These are phyloP conservation scores for Colletotrichum aenigma DNA, from an alignment of 2,329 filamentous ascomycete genomes.

Conservation along the genomic window DNA sequence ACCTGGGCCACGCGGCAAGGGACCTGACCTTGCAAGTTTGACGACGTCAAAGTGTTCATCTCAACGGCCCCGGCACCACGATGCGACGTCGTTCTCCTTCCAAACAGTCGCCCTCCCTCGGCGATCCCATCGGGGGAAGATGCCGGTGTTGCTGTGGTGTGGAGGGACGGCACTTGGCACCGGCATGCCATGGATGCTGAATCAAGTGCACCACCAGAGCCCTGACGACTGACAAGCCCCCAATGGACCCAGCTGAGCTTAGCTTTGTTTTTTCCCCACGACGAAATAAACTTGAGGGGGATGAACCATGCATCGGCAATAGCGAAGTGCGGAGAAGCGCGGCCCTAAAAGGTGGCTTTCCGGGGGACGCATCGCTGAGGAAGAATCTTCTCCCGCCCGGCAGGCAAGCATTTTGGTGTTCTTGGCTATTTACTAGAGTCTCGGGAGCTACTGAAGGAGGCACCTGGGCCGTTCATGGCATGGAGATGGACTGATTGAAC, in stretches of 20 bases:
- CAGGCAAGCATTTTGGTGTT: neutral
- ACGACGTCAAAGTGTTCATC: neutral
- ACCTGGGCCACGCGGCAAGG: neutral
- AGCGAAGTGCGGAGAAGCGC: slow-evolving; percentile 16
- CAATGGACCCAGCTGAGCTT: neutral
- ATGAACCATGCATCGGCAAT: slow-evolving; percentile 10
- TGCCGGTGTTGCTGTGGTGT: neutral
- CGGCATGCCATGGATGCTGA: slow-evolving; percentile 1
- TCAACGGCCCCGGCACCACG: neutral
- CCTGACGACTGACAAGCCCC: neutral
- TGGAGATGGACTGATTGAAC: neutral
- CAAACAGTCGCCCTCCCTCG: neutral
- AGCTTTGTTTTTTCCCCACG: neutral
- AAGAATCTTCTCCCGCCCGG: slow-evolving; percentile 1
- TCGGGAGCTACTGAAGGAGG: neutral
- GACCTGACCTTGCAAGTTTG: neutral
- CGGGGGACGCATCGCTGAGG: neutral
- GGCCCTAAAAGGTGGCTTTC: neutral
- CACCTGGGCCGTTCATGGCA: neutral
- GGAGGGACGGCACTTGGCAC: slow-evolving; percentile 3
- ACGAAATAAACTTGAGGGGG: neutral
- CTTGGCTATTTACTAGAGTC: neutral
- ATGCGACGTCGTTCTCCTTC: neutral
- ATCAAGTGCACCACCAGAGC: neutral
- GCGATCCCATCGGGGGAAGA: neutral